Evolutionary conservation across 225 moss, liverwort and hornwort genomes (phyloP).

Genomic region (Takakia lepidozioides): DNA sequence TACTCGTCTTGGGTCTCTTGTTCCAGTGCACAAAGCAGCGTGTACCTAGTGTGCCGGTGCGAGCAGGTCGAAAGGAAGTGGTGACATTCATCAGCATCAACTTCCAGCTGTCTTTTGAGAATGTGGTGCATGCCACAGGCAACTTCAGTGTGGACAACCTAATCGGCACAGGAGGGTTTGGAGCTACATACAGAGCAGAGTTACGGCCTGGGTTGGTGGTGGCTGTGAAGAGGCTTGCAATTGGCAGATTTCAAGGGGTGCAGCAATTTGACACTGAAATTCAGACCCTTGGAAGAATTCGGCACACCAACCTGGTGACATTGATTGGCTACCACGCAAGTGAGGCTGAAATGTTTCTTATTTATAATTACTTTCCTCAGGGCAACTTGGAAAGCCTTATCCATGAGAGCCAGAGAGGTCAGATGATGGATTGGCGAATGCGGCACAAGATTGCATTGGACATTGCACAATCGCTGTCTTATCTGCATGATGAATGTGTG

Average conservation of each 20-base stretch:
- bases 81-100: conserved; percentile 68
- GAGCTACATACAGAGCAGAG: conserved; percentile 96
- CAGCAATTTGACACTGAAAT: conserved; percentile 97
- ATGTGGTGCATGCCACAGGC: conserved; percentile 65
- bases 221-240: conserved; percentile 87
- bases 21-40: conserved; percentile 83
- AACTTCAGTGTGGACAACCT: conserved; percentile 85
- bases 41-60: conserved; percentile 23
- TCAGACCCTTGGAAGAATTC: conserved; percentile 82
- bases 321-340: conserved; percentile 90
- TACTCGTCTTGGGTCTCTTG: conserved; percentile 70
- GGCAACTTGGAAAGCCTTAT: conserved; percentile 87
- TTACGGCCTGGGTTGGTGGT: conserved; percentile 87
- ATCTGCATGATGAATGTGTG: conserved; percentile 79
- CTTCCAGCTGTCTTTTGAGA: conserved; percentile 71
- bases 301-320: conserved; percentile 85
- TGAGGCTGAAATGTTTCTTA: conserved; percentile 92
- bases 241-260: conserved; percentile 88
- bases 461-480: conserved; percentile 76
- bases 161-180: conserved; percentile 90
- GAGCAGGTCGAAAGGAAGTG: conserved; percentile 63
- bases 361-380: conserved; percentile 90
- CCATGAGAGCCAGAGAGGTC: conserved; percentile 48
- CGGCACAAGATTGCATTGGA: conserved; percentile 76
- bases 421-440: conserved; percentile 67